Percentiles rank a stretch among this genome's conserved stretches.
Evolutionary conservation across 2,329 filamentous ascomycete genomes (phyloP).

Genomic region (Fusarium sp.): DNA sequence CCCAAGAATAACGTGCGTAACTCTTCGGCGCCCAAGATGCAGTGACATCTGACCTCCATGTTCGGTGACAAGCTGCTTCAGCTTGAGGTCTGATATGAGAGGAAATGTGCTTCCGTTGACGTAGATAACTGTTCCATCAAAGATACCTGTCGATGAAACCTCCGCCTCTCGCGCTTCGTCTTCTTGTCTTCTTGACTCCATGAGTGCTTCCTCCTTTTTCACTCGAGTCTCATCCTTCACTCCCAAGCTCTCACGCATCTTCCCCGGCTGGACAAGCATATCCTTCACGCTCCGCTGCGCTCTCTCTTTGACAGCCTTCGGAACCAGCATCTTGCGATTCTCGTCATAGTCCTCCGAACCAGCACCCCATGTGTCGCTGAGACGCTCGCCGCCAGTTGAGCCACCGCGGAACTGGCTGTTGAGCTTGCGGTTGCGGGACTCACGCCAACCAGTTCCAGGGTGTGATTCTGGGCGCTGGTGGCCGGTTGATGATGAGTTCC

Average conservation of each 20-base stretch:
- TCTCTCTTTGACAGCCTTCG: constrained; percentile 58
- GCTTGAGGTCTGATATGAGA: constrained; percentile 83
- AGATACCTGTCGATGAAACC: constrained; percentile 63
- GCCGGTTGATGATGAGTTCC: constrained; percentile 80
- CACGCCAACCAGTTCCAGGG: constrained; percentile 76
- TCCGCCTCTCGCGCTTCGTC: constrained; percentile 63
- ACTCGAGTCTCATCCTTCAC: background rate
- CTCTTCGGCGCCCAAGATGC: constrained; percentile 76
- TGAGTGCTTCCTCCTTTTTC: constrained; percentile 45
- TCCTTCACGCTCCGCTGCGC: constrained; percentile 63
- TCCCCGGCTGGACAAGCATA: constrained; percentile 65
- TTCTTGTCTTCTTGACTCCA: constrained; percentile 56
- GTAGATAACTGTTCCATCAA: constrained; percentile 80
- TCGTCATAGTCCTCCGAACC: constrained; percentile 70
- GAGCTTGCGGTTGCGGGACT: constrained; percentile 77
- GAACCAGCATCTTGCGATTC: constrained; percentile 58
- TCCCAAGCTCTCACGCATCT: constrained; percentile 54
- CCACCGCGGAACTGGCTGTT: constrained; percentile 74
- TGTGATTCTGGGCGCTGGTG: constrained; percentile 82
- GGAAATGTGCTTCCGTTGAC: constrained; percentile 90
- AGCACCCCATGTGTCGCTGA: constrained; percentile 75
- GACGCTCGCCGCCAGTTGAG: constrained; percentile 68
- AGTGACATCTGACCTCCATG: constrained; percentile 81
- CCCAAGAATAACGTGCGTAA: constrained; percentile 90
- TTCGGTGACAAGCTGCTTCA: constrained; percentile 81